Percentiles rank a stretch among this genome's conserved stretches.
Conservation (phyloP, 176 grass and related monocot species). For the Musa acuminata region DNA sequence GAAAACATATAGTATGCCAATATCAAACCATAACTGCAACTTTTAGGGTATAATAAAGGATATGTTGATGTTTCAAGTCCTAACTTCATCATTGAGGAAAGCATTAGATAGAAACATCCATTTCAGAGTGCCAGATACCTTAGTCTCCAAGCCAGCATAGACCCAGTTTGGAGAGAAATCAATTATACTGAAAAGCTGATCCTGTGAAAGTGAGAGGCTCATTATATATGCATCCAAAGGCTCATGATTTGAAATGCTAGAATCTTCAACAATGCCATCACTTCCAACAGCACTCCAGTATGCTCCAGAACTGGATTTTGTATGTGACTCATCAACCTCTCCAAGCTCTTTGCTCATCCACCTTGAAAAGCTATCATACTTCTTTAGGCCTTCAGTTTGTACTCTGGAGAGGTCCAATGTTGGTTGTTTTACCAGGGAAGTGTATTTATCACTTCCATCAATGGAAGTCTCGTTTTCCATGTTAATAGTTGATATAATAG, state of each 20-base stretch:
- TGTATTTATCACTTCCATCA: conserved; percentile 27
- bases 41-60: not conserved
- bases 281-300: conserved; percentile 63
- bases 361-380: conserved; percentile 88
- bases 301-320: conserved; percentile 59
- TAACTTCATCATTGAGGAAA: not conserved
- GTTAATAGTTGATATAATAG: conserved; percentile 32
- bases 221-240: conserved; percentile 62
- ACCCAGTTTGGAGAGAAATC: conserved; percentile 84
- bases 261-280: conserved; percentile 50
- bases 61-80: not conserved
- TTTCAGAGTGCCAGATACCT: conserved; percentile 35
- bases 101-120: not conserved
- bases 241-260: conserved; percentile 53
- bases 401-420: conserved; percentile 54
- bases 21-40: not conserved
- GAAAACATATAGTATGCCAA: conserved; percentile 3
- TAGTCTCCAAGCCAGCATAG: conserved; percentile 35
- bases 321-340: conserved; percentile 65
- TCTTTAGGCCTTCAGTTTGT: conserved; percentile 70
- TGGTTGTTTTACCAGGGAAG: conserved; percentile 56
- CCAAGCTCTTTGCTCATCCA: conserved; percentile 89
- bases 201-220: conserved; percentile 80
- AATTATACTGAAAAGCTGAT: conserved; percentile 97
- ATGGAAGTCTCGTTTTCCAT: conserved; percentile 28